Conservation (phyloP, 257 asterid species). For the Parsonsia alboflavescens region DNA sequence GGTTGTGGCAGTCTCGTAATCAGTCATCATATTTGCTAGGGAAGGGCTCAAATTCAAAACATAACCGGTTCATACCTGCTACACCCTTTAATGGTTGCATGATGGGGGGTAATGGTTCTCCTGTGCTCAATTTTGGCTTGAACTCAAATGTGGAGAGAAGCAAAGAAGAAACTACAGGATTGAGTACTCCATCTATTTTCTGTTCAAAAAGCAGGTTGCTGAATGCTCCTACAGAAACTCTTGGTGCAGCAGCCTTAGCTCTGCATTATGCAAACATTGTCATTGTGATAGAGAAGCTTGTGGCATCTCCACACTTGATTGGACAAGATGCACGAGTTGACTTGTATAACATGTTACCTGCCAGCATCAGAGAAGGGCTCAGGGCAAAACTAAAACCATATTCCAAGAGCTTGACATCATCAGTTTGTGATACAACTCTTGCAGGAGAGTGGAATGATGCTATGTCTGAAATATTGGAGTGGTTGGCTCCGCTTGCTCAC, state of each 20-base stretch:
- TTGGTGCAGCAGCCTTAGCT: conserved; percentile 81
- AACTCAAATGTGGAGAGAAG: conserved; percentile 15
- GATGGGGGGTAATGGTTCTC: conserved; percentile 35
- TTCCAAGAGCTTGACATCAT: conserved; percentile 45
- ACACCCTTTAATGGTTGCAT: conserved; percentile 39
- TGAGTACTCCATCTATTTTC: conserved; percentile 16
- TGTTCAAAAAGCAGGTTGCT: conserved; percentile 40
- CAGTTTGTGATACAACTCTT: conserved; percentile 58
- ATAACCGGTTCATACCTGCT: conserved; percentile 23
- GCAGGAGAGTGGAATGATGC: conserved; percentile 77
- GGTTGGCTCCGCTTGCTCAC: conserved; percentile 93
- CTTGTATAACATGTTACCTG: conserved; percentile 79
- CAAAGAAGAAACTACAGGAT: conserved; percentile 17
- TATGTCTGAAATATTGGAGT: conserved; percentile 57
- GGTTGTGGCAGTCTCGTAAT: conserved; percentile 57
- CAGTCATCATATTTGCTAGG: conserved; percentile 34
- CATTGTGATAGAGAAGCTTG: conserved; percentile 73
- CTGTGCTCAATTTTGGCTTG: conserved; percentile 19
- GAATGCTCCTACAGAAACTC: conserved; percentile 67
- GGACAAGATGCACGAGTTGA: conserved; percentile 86
- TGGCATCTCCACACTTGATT: conserved; percentile 72
- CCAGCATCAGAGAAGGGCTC: conserved; percentile 56
- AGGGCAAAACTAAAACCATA: conserved; percentile 75
- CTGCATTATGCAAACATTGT: conserved; percentile 81
- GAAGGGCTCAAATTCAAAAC: conserved; percentile 32